A percentile compares a stretch with the other conserved stretches of the same genome.
Evolutionary conservation across 1,139 yeast species (phyloP).

Genomic region (Saccharomyces hybrid): DNA sequence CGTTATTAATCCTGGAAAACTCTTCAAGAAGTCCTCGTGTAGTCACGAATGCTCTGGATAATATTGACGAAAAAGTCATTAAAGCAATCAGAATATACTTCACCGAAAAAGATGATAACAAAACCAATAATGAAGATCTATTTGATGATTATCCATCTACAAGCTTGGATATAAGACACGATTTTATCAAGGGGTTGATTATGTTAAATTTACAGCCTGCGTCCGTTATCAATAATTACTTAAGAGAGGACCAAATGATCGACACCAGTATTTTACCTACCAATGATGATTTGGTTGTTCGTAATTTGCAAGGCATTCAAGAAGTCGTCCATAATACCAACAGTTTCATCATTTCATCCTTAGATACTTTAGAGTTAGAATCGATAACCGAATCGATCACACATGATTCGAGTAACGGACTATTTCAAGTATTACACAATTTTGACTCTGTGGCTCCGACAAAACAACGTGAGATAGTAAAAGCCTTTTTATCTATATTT

Average conservation of each 20-base stretch:
- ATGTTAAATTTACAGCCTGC: constrained; percentile 37
- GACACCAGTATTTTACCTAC: constrained; percentile 29
- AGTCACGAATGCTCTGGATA: constrained; percentile 23
- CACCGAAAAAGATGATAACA: constrained; percentile 27
- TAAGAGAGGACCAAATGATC: constrained; percentile 38
- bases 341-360: constrained; percentile 33
- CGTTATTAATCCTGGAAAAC: constrained; percentile 22
- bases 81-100: constrained; percentile 30
- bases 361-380: constrained; percentile 48
- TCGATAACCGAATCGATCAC: constrained; percentile 36
- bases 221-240: constrained; percentile 38
- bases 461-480: constrained; percentile 37
- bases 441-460: constrained; percentile 38
- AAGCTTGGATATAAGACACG: constrained; percentile 45
- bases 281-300: constrained; percentile 24
- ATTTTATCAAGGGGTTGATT: constrained; percentile 47
- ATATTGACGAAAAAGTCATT: constrained; percentile 29
- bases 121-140: constrained; percentile 30
- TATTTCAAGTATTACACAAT: constrained; percentile 35
- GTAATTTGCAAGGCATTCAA: constrained; percentile 25
- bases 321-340: constrained; percentile 23
- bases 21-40: constrained; percentile 21
- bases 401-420: constrained; percentile 22
- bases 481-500: constrained; percentile 32
- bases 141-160: constrained; percentile 41